phyloP scores from a whole-genome alignment of 257 asterid species.

The Oldenlandia corymbosa region DNA sequence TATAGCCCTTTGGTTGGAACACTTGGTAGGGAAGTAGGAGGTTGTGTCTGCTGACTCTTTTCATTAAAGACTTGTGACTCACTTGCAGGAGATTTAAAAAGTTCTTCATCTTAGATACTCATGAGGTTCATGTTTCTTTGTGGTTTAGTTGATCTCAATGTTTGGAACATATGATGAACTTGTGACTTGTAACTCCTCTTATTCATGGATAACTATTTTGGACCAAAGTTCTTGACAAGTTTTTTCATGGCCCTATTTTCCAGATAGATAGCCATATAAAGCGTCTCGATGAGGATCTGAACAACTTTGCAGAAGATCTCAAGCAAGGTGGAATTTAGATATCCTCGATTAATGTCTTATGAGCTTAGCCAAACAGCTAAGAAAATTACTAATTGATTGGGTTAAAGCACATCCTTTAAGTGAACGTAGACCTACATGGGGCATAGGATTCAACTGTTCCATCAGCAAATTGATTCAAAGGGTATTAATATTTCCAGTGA shows the following conservation, averaged over 20 bases:
- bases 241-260: slow-evolving; percentile 20
- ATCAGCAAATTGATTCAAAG: not conserved
- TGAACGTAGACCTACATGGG: not conserved
- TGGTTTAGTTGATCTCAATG: not conserved
- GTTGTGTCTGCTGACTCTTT: no score
- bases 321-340: slow-evolving; percentile 64
- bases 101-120: no score
- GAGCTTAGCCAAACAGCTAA: not conserved
- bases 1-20: no score
- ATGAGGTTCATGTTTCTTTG: not conserved
- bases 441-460: not conserved
- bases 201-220: not conserved
- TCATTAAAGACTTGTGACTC: not conserved
- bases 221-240: not conserved
- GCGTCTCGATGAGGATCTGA: slow-evolving; percentile 92
- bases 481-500: not conserved
- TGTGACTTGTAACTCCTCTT: not conserved
- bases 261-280: slow-evolving; percentile 96
- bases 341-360: slow-evolving; percentile 10
- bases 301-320: slow-evolving; percentile 88
- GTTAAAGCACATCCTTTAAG: not conserved
- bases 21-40: no score
- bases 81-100: no score
- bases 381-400: not conserved
- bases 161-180: not conserved